Evolutionary conservation across 2,329 filamentous ascomycete species (phyloP).

Genomic region (Fusarium sp.): DNA sequence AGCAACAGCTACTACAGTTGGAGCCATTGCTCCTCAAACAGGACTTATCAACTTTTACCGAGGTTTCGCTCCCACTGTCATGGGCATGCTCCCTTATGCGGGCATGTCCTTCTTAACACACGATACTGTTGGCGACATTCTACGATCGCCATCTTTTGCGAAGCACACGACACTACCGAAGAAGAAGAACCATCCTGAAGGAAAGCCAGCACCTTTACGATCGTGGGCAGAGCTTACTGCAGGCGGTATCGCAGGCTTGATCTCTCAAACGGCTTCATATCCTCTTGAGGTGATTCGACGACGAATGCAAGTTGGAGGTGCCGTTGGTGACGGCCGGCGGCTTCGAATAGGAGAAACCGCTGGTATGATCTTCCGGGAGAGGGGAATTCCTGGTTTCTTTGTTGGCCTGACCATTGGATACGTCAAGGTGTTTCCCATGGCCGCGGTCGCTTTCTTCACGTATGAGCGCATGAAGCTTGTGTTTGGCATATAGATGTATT

Average conservation of each 20-base stretch:
- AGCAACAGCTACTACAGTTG: constrained; percentile 57
- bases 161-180: constrained; percentile 80
- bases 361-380: constrained; percentile 78
- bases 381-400: constrained; percentile 86
- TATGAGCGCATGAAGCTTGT: constrained; percentile 73
- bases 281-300: constrained; percentile 92
- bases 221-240: constrained; percentile 89
- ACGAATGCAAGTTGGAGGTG: constrained; percentile 96
- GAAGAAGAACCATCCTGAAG: constrained; percentile 63
- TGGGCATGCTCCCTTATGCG: constrained; percentile 97
- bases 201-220: constrained; percentile 78
- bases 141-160: constrained; percentile 77
- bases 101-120: constrained; percentile 96
- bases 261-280: constrained; percentile 93
- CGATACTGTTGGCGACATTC: constrained; percentile 86
- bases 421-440: constrained; percentile 92
- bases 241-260: constrained; percentile 86
- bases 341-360: constrained; percentile 84
- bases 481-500: constrained; percentile 69
- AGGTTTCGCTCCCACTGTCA: constrained; percentile 88
- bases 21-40: constrained; percentile 66
- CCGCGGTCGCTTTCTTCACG: constrained; percentile 75
- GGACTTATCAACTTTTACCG: constrained; percentile 94
- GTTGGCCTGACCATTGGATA: constrained; percentile 95
- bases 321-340: constrained; percentile 88